A percentile compares a stretch with the other conserved stretches of the same genome.
Conservation (phyloP, 495 filamentous ascomycete species). For the Aspergillus hancockii region DNA sequence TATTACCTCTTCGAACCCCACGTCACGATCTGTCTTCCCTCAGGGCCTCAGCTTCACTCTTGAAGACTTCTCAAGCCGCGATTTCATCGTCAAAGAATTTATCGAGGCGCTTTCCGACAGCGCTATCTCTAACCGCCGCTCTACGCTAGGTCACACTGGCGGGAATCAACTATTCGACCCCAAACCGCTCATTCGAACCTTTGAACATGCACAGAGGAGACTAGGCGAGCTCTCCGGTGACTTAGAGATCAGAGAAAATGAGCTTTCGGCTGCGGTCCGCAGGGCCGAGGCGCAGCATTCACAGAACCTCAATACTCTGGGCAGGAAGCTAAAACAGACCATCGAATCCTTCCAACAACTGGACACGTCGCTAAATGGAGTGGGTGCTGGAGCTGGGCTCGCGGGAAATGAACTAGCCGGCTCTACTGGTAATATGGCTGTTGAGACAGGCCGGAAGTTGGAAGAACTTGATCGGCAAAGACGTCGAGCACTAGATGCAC, state of each 20-base stretch:
- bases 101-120: conserved; percentile 89
- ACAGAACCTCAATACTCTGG: conserved; percentile 79
- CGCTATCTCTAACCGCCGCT: conserved; percentile 77
- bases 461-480: conserved; percentile 94
- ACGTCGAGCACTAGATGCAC: conserved; percentile 85
- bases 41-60: conserved; percentile 79
- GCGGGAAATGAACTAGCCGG: conserved; percentile 55
- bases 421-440: conserved; percentile 75
- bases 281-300: conserved; percentile 91
- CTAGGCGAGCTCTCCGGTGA: conserved; percentile 82
- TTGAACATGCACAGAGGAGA: conserved; percentile 82
- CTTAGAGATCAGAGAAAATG: conserved; percentile 81
- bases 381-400: conserved; percentile 38
- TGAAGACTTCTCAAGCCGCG: conserved; percentile 80
- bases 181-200: conserved; percentile 93
- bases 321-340: conserved; percentile 84
- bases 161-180: conserved; percentile 85
- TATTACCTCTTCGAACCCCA: conserved; percentile 33
- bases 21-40: conserved; percentile 67
- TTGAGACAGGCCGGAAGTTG: conserved; percentile 91
- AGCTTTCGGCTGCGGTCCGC: conserved; percentile 83
- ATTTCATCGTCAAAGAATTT: conserved; percentile 98
- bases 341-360: conserved; percentile 88
- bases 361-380: conserved; percentile 70
- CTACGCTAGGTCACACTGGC: conserved; percentile 43